Conservation (phyloP, 805 yeast genomes). For the Torulaspora delbrueckii region DNA sequence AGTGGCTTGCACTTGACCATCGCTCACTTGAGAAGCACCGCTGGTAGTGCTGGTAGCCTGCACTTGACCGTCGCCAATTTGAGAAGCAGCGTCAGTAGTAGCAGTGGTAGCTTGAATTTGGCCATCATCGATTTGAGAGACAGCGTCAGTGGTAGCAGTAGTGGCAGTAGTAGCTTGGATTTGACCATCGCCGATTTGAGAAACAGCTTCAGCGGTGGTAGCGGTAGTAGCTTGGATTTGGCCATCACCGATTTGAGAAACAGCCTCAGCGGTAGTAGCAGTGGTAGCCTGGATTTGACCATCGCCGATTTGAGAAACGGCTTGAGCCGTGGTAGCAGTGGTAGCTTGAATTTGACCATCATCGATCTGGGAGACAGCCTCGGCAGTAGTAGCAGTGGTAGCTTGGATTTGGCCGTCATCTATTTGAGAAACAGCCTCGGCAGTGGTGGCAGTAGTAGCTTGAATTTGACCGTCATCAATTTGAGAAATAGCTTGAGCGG, state of each 20-base stretch:
- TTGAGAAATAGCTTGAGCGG: constrained; percentile 26
- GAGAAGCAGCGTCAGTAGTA: constrained; percentile 37
- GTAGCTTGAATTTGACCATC: constrained; percentile 40
- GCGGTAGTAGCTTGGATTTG: constrained; percentile 42
- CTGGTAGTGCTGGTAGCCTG: constrained; percentile 37
- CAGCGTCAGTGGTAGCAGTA: constrained; percentile 26
- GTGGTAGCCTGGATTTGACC: constrained; percentile 44
- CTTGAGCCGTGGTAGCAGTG: constrained; percentile 27
- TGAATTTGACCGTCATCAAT: constrained; percentile 42
- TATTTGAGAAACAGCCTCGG: constrained; percentile 35
- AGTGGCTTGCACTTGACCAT: constrained; percentile 32
- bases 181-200: constrained; percentile 46
- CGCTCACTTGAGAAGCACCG: constrained; percentile 22
- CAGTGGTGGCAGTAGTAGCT: constrained; percentile 29
- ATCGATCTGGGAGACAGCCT: constrained; percentile 40
- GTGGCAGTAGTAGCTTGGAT: constrained; percentile 24
- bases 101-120: constrained; percentile 37
- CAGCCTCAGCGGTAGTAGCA: constrained; percentile 35
- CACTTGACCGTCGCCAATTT: constrained; percentile 43
- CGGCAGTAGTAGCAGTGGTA: constrained; percentile 28
- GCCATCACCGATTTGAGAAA: constrained; percentile 36
- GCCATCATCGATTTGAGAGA: constrained; percentile 44
- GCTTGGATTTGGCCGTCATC: constrained; percentile 42
- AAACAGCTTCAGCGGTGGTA: constrained; percentile 27
- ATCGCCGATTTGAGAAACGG: constrained; percentile 41